phyloP scores from a whole-genome alignment of 1,284 basidiomycete species.

The Ganoderma sp. region DNA sequence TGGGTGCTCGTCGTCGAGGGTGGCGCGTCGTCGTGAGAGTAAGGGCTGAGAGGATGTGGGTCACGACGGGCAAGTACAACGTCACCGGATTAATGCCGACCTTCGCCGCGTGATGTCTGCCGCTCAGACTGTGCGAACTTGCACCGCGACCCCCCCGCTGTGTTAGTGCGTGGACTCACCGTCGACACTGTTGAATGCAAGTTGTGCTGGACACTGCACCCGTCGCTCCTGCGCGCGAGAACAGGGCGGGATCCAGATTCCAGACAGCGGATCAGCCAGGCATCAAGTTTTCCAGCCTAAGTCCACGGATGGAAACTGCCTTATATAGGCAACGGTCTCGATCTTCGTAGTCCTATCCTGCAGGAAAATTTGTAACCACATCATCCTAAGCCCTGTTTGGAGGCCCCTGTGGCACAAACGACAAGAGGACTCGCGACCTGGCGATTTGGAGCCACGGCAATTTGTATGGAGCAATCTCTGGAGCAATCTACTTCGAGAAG shows the following conservation, averaged over 20 bases:
- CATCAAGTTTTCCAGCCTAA: conserved; percentile 7
- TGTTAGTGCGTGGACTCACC: conserved; percentile 7
- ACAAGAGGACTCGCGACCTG: not conserved
- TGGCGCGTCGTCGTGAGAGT: conserved; percentile 33
- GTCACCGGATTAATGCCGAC: conserved; percentile 27
- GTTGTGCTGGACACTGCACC: conserved; percentile 6
- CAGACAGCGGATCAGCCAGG: conserved; percentile 12
- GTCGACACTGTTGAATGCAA: not conserved
- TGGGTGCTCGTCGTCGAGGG: conserved; percentile 16
- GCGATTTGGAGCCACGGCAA: not conserved
- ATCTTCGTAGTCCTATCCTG: not conserved
- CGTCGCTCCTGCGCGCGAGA: conserved; percentile 13
- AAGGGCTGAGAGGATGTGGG: conserved; percentile 19
- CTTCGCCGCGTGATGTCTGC: conserved; percentile 28
- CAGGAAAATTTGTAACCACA: not conserved
- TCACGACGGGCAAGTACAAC: conserved; percentile 25
- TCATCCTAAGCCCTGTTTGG: not conserved
- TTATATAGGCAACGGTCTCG: not conserved
- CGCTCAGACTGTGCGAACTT: conserved; percentile 13
- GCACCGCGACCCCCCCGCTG: not conserved
- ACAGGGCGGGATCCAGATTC: conserved; percentile 7
- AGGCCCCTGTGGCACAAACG: not conserved
- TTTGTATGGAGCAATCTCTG: not conserved
- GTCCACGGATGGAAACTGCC: conserved; percentile 9
- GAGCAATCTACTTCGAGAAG: not conserved